Base-by-base conservation (phyloP, 2,329 filamentous ascomycete species). In the Alternaria brassicae region DNA sequence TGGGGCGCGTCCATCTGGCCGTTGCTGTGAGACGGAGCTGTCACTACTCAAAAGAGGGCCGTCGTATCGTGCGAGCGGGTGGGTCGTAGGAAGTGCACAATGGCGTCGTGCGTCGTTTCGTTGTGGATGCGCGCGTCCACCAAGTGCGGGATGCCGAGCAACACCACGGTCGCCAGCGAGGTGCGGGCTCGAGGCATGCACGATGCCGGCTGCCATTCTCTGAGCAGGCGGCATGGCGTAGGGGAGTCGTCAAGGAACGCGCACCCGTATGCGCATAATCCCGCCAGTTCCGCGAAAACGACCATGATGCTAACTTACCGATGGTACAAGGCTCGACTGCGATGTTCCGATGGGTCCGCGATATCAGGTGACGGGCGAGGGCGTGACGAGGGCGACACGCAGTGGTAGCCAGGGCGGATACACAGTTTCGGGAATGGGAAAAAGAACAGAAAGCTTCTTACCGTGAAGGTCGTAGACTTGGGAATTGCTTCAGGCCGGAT, bases 21-120 rank as follows among this genome's bases (percentile, higher is more conserved):
- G 62, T 71, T 51, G 70, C 65, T 70, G 76, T 76, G 71, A 62
- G 69, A 77, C 76, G 67, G 60, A 68, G 70, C 74, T 76, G 76
- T 77, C 74, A 77, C 66, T 68, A 63, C 72, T 74, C 63, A 62
- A 73, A 70, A 62, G 59, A 68, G 63, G 58, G 56, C 48, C 56
- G 64, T 71, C 61, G 68, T 60, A 72, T 72, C 63, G 67, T 68
- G 69, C 63, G 59, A 64, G 65, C 41, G 50, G 57, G 56, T 60
- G 60, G 61, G 61, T 62, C 34, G 68, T 57, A 58, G 54, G 58
- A 59, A 69, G 68, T 41, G 65, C 64, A 76, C 70, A 70, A 70
- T 64, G 66, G 68, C 60, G 69, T 67, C 60, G 75, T 75, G 67
- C 69, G 54, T 58, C 69, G 71, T 73, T 68, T 63, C 67, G 65